Evolutionary conservation across 1,139 yeast species (phyloP).

Genomic region (Williopsis jadinii): DNA sequence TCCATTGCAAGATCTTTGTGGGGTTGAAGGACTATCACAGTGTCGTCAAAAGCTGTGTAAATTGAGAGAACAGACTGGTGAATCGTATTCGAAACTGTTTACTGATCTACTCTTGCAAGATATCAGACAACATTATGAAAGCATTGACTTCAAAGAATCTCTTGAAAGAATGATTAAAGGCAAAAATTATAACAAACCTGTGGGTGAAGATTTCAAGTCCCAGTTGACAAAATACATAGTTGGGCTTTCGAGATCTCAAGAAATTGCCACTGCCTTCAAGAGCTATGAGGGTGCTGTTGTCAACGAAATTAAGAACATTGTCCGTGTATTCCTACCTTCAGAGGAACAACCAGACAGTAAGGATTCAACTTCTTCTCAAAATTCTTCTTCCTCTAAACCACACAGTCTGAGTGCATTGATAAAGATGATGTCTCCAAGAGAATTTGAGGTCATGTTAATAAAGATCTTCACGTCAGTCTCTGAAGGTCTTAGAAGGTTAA

Average conservation of each 20-base stretch:
- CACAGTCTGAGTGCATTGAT: conserved; percentile 46
- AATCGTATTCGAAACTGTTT: conserved; percentile 53
- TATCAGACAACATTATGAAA: conserved; percentile 47
- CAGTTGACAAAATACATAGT: conserved; percentile 39
- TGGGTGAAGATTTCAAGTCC: conserved; percentile 28
- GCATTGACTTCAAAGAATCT: conserved; percentile 42
- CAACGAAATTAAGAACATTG: conserved; percentile 65
- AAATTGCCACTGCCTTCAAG: conserved; percentile 56
- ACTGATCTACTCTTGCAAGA: conserved; percentile 51
- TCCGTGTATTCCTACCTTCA: conserved; percentile 56
- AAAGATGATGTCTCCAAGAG: conserved; percentile 60
- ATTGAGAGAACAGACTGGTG: conserved; percentile 57
- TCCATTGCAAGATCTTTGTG: conserved; percentile 43
- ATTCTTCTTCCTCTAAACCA: conserved; percentile 19
- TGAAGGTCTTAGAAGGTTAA: conserved; percentile 66
- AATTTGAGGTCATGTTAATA: conserved; percentile 65
- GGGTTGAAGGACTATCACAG: conserved; percentile 52
- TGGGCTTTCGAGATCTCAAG: conserved; percentile 58
- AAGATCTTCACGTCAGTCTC: conserved; percentile 58
- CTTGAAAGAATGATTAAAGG: conserved; percentile 37
- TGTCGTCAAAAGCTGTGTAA: conserved; percentile 45
- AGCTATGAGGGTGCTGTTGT: conserved; percentile 62
- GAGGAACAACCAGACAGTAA: conserved; percentile 22
- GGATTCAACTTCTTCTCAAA: conserved; percentile 16
- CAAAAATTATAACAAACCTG: conserved; percentile 15